These are phyloP conservation scores for Taiwanofungus camphoratus DNA, from an alignment of 1,284 basidiomycete genomes.

Conservation along the genomic window DNA sequence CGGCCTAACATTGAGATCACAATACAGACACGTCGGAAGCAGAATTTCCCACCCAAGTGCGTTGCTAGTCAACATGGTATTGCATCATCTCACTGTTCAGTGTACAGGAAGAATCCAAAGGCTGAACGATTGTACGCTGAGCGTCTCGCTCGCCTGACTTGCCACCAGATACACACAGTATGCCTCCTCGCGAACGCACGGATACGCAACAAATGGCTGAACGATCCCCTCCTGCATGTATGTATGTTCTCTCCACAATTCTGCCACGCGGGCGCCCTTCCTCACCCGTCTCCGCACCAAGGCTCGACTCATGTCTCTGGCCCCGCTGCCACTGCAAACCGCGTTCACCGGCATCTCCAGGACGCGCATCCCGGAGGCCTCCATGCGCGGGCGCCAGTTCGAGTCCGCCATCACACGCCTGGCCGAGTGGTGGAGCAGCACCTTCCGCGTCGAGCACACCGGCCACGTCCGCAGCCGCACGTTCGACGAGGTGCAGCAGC, in stretches of 20 bases:
- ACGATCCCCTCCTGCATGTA: constrained; percentile 80
- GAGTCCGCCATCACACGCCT: constrained; percentile 73
- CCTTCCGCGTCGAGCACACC: constrained; percentile 54
- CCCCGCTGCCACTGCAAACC: constrained; percentile 74
- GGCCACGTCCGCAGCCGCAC: constrained; percentile 71
- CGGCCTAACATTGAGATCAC: constrained; percentile 51
- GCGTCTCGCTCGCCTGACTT: constrained; percentile 67
- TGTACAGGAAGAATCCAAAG: constrained; percentile 38
- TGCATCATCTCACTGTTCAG: background rate
- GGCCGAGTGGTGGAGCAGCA: constrained; percentile 76
- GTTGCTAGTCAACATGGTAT: constrained; percentile 6
- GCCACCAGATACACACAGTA: constrained; percentile 86
- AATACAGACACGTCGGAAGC: constrained; percentile 38
- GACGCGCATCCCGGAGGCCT: constrained; percentile 74
- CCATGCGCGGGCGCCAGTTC: constrained; percentile 80
- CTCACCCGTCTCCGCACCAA: constrained; percentile 28
- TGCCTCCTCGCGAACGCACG: constrained; percentile 72
- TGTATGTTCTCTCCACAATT: constrained; percentile 20
- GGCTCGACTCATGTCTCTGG: constrained; percentile 82
- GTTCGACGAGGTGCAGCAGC: constrained; percentile 62
- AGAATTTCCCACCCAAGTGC: constrained; percentile 27
- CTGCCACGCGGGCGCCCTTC: background rate
- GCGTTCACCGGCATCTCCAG: constrained; percentile 78
- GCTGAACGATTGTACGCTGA: constrained; percentile 50
- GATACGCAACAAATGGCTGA: constrained; percentile 81